Evolutionary conservation across 352 stramenopile genomes (phyloP).

Genomic region (Albugo laibachii): DNA sequence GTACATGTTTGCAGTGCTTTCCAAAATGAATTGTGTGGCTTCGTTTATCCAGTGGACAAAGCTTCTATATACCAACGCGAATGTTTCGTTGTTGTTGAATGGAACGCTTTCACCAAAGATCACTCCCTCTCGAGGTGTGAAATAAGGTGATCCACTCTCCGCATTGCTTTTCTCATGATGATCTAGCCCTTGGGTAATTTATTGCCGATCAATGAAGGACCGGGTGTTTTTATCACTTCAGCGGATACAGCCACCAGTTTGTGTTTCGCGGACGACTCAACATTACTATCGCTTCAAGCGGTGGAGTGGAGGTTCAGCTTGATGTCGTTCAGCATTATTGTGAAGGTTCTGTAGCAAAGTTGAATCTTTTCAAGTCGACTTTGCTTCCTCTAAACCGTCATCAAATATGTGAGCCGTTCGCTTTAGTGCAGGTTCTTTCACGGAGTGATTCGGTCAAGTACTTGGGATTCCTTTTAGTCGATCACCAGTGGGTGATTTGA

Average conservation of each 20-base stretch:
- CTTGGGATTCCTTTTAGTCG: conserved; percentile 6
- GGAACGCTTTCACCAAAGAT: conserved; percentile 5
- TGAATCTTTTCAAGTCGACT: conserved; percentile 6
- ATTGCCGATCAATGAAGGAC: neutral
- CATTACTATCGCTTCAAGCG: conserved; percentile 1
- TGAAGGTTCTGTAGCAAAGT: conserved; percentile 1
- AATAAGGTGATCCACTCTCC: conserved; percentile 7
- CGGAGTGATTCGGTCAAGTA: conserved; percentile 5
- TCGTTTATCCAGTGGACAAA: conserved; percentile 5
- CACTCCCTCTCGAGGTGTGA: conserved; percentile 4
- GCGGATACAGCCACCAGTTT: neutral
- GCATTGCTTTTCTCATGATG: conserved; percentile 6
- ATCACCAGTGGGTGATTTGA: conserved; percentile 3
- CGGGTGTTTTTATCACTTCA: neutral
- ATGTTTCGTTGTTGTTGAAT: conserved; percentile 7
- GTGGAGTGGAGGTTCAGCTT: conserved; percentile 2
- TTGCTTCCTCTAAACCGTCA: conserved; percentile 5
- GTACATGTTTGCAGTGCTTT: conserved; percentile 8
- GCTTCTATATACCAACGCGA: conserved; percentile 4
- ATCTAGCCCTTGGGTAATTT: conserved; percentile 3
- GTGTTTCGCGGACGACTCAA: conserved; percentile 9
- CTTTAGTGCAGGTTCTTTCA: conserved; percentile 3
- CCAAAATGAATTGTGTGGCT: conserved; percentile 4
- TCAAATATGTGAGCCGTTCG: neutral
- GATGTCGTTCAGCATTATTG: conserved; percentile 6